Conservation (phyloP, 1,284 basidiomycete genomes). For the Cryptococcus wingfieldii region DNA sequence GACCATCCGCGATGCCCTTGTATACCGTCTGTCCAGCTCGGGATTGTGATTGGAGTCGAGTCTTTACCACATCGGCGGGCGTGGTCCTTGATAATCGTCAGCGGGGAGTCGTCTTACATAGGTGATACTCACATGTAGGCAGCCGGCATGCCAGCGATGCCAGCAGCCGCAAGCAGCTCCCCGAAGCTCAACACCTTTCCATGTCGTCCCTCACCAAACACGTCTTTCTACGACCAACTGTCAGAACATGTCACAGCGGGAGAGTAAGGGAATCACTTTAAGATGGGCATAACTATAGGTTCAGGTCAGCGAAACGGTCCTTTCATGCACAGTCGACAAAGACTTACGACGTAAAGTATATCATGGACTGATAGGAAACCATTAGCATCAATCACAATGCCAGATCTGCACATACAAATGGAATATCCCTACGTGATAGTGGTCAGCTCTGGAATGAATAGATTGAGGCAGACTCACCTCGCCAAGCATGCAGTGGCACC, state of each 20-base stretch:
- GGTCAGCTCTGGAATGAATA: neutral
- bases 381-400: neutral
- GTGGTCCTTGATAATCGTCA: slow-evolving; percentile 21
- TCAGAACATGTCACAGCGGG: slow-evolving; percentile 39
- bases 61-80: slow-evolving; percentile 85
- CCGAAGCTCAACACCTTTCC: slow-evolving; percentile 88
- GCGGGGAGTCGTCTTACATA: neutral
- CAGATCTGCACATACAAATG: slow-evolving; percentile 57
- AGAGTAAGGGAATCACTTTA: slow-evolving; percentile 28
- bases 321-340: neutral
- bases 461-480: slow-evolving; percentile 50
- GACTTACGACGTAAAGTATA: slow-evolving; percentile 52
- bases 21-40: slow-evolving; percentile 88
- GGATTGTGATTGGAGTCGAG: slow-evolving; percentile 94
- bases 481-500: slow-evolving; percentile 43
- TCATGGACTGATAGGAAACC: slow-evolving; percentile 41
- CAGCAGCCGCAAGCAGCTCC: slow-evolving; percentile 67
- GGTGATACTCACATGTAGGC: slow-evolving; percentile 23
- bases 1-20: slow-evolving; percentile 84
- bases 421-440: slow-evolving; percentile 61
- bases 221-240: slow-evolving; percentile 72
- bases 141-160: slow-evolving; percentile 76
- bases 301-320: neutral
- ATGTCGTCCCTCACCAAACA: slow-evolving; percentile 93
- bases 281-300: slow-evolving; percentile 42